A percentile compares a stretch with the other conserved stretches of the same genome.
Evolutionary conservation across 169 alveolate species (phyloP).

Genomic region (Babesia divergens): DNA sequence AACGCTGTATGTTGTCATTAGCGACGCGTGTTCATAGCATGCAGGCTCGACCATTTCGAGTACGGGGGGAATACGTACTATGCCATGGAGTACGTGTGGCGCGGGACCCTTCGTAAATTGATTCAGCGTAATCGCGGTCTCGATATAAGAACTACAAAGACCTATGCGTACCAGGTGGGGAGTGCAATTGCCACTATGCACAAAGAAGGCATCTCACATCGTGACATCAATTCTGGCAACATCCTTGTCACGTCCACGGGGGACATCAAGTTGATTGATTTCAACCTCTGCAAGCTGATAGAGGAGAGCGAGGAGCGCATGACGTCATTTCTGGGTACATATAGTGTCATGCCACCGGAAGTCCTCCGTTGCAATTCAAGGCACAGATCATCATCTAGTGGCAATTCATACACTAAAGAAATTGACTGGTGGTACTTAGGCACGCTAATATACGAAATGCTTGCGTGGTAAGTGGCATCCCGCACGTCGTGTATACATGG

Average conservation of each 20-base stretch:
- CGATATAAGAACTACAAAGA: neutral
- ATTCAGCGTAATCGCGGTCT: constrained; percentile 3
- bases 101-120: constrained; percentile 8
- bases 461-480: constrained; percentile 11
- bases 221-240: constrained; percentile 34
- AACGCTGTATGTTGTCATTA: neutral
- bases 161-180: constrained; percentile 10
- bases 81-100: constrained; percentile 42
- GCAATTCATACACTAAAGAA: constrained; percentile 1
- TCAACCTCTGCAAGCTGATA: neutral
- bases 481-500: neutral
- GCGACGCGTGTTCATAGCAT: neutral
- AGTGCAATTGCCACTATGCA: constrained; percentile 24
- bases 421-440: constrained; percentile 43
- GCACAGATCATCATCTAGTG: neutral
- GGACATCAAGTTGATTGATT: constrained; percentile 18
- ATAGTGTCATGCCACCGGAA: constrained; percentile 33
- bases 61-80: constrained; percentile 12
- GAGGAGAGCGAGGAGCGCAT: neutral
- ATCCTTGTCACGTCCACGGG: constrained; percentile 5
- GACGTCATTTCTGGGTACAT: constrained; percentile 36
- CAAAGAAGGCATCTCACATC: constrained; percentile 1
- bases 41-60: constrained; percentile 29
- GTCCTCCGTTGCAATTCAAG: neutral
- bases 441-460: constrained; percentile 24